Evolutionary conservation across 2,329 filamentous ascomycete species (phyloP), one percentile per base, ranked within the genome.

Genomic region (Cladophialophora psammophila): DNA sequence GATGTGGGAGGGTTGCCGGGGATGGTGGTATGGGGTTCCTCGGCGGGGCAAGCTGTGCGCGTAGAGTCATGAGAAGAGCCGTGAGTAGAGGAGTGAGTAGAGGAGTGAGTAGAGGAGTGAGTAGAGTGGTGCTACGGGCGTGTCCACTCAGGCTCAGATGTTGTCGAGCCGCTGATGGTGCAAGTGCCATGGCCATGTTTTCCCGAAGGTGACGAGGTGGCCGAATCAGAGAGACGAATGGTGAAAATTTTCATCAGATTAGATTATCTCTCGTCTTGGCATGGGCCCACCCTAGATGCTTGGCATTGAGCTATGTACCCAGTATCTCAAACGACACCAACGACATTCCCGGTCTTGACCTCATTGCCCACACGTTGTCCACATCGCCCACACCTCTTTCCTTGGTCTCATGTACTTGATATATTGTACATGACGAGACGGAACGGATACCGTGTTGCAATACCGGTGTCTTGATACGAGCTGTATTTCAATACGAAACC

Each of bases 401-500:
- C 15, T 45, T 45, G 3, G 40, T 9, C 40, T 8, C 40, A 2
- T 7, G 15, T 15, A n/a, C n/a, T n/a, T n/a, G n/a, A n/a, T n/a
- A 15, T 18, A 42, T n/a, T 7, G 40, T 45, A 8, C n/a, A 45
- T 18, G 18, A 7, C 10, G 40, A 20, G 6, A 18, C 40, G 40
- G 15, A 18, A 45, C 6, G 15, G 18, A 20, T 45, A 45, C 40
- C 40, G n/a, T 45, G n/a, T 0, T 45, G 9, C 15, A 20, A 45
- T 45, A 45, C 40, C 40, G n/a, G 40, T 9, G 40, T 45, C 5
- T 45, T 45, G 40, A 45, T 5, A 45, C n/a, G n/a, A 20, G n/a
- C 40, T 45, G 40, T 45, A 45, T 45, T 45, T 45, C 40, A 45
- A 45, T 45, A 45, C 40, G 40, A 45, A 45, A 45, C 40, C 40